Percentiles rank a stretch among this genome's conserved stretches.
These are phyloP conservation scores for Inonotus obliquus DNA, from an alignment of 1,284 basidiomycete genomes.

Conservation along the genomic window DNA sequence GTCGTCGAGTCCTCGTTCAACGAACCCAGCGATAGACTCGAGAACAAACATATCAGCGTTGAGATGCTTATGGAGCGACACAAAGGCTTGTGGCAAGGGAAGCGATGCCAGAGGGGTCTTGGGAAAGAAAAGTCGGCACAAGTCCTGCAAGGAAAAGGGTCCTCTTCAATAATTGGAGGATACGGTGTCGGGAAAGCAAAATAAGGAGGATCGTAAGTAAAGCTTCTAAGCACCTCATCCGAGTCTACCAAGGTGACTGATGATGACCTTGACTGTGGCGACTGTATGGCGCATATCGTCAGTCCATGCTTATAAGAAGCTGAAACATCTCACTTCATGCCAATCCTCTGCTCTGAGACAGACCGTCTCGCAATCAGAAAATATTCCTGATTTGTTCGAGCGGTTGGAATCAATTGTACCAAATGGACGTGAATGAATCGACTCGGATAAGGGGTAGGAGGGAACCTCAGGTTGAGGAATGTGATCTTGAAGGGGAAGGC, in stretches of 20 bases:
- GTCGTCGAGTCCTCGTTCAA: too few relatives aligned
- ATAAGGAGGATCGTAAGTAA: conserved; percentile 1
- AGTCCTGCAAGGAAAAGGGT: not conserved
- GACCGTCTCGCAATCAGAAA: not conserved
- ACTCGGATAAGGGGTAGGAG: too few relatives aligned
- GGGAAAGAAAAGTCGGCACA: not conserved
- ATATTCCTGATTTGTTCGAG: not conserved
- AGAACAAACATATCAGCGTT: too few relatives aligned
- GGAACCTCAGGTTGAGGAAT: too few relatives aligned
- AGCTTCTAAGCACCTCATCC: not conserved
- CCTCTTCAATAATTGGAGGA: not conserved
- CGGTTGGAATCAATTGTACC: too few relatives aligned
- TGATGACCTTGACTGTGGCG: not conserved
- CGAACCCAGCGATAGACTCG: too few relatives aligned
- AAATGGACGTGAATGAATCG: too few relatives aligned
- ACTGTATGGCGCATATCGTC: not conserved
- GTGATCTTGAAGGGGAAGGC: too few relatives aligned
- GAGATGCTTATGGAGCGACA: too few relatives aligned
- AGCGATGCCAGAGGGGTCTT: not conserved
- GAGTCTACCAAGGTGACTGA: not conserved
- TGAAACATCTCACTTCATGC: not conserved
- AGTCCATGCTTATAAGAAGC: not conserved
- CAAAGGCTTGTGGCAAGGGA: not conserved
- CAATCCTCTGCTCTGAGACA: not conserved
- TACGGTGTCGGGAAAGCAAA: too few relatives aligned